Conservation (phyloP, 345 rosid species). For the Ricinus communis region DNA sequence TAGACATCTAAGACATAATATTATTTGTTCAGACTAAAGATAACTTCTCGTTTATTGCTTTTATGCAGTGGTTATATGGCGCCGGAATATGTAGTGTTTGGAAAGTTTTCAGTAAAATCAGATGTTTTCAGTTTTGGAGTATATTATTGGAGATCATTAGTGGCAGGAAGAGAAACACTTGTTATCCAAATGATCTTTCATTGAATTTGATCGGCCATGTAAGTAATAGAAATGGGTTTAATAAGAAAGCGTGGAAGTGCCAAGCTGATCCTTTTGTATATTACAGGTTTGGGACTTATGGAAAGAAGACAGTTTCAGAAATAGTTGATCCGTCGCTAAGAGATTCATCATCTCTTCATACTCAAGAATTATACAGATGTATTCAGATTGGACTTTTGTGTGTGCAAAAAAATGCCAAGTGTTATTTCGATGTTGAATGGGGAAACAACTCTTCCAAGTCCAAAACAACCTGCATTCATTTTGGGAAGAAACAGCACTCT, state of each 20-base stretch:
- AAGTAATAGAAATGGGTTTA: not conserved
- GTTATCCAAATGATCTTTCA: not conserved
- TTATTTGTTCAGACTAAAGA: not conserved
- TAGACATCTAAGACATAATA: no score
- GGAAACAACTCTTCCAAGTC: constrained; percentile 7
- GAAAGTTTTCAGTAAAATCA: constrained; percentile 14
- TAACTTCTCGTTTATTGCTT: not conserved
- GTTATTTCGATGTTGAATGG: constrained; percentile 46
- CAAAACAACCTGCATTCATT: not conserved
- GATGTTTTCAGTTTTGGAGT: constrained; percentile 22
- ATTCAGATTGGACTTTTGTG: constrained; percentile 52
- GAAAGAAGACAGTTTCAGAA: constrained; percentile 13
- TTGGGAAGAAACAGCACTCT: not conserved
- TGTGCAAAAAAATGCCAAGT: constrained; percentile 55
- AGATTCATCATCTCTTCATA: constrained; percentile 14
- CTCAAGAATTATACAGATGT: constrained; percentile 38
- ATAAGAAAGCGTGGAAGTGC: no score
- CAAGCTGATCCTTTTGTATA: no score
- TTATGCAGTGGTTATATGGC: constrained; percentile 22
- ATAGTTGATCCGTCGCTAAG: constrained; percentile 33
- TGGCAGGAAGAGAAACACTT: constrained; percentile 11
- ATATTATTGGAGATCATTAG: constrained; percentile 6
- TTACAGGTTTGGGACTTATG: constrained; percentile 6
- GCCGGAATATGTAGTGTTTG: constrained; percentile 17
- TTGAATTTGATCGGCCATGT: constrained; percentile 11